Base-by-base conservation (phyloP, 75 land plant species). In the Sequoiadendron giganteum region DNA sequence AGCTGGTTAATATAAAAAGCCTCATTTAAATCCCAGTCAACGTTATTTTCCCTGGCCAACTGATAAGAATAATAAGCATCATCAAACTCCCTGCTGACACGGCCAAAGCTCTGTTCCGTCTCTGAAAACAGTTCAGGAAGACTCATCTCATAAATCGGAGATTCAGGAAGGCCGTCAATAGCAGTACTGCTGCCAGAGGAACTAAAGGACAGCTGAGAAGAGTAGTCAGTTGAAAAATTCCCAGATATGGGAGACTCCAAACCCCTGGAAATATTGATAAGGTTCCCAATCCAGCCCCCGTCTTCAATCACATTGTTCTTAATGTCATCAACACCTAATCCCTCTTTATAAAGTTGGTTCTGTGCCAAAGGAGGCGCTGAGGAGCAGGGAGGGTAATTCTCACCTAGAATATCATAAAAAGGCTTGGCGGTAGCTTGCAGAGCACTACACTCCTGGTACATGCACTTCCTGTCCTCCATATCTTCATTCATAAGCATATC, bases 401-500 rank as follows among this genome's bases (percentile, higher is more conserved):
- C 88, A 16, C 92, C 93, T 32, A 95, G 65, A 21, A 91, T 91
- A 8, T 94, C 96, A 86, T 89, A 94, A 73, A 97, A 92, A 28
- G 95, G 91, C 75, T 93, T 94, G 87, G 91, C 95, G 14, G 95
- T 88, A 40, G 96, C 96, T 89, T 95, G 93, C 30, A 94, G 92
- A 6, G 96, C 95, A 84, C 87, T 87, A 38, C 90, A 88, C 34
- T 95, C 94, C 21, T 87, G 88, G 48, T 88, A 90, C 93, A 92
- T 89, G 78, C 93, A 92, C 49, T 89, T 87, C 86, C 90, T 91
- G 39, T 94, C 98, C 70, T 93, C 95, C 86, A 92, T 43, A 52
- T 96, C 92, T 65, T 96, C 97, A 55, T 95, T 97, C 97, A 94
- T 94, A 19, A 96, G 93, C 87, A 96, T 92, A 18, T 94, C 92